A percentile compares a stretch with the other conserved stretches of the same genome.
Evolutionary conservation across 495 filamentous ascomycete genomes (phyloP).

Genomic region (Penicillium goetzii): DNA sequence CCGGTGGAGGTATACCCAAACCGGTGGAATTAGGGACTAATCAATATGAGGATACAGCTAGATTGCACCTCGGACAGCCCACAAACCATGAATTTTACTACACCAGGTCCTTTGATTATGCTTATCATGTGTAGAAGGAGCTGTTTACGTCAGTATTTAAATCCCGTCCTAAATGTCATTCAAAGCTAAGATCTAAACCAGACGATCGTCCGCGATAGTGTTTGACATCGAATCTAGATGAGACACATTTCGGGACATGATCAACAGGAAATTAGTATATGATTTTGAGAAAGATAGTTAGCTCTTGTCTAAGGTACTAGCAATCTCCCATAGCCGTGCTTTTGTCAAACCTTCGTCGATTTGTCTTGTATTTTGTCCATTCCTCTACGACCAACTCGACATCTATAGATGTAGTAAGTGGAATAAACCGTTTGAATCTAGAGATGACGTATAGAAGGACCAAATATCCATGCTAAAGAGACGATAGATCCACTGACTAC

Average conservation of each 20-base stretch:
- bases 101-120: not conserved
- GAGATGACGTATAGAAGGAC: not conserved
- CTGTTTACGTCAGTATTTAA: not conserved
- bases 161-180: not conserved
- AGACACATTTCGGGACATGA: not conserved
- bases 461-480: not conserved
- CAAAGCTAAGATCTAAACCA: not conserved
- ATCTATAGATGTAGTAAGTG: not conserved
- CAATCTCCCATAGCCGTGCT: not conserved
- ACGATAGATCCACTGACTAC: not conserved
- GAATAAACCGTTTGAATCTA: not conserved
- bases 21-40: no score
- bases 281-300: not conserved
- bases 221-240: not conserved
- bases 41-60: no score
- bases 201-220: not conserved
- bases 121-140: not conserved
- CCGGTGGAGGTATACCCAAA: no score
- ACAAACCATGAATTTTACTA: no score
- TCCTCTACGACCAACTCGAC: no score
- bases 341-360: no score
- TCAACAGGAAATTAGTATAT: not conserved
- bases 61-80: no score
- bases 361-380: no score
- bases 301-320: not conserved